Evolutionary conservation across 1,139 yeast species (phyloP), one percentile per base, ranked within the genome.

Genomic region (Hyphopichia khmerensis): DNA sequence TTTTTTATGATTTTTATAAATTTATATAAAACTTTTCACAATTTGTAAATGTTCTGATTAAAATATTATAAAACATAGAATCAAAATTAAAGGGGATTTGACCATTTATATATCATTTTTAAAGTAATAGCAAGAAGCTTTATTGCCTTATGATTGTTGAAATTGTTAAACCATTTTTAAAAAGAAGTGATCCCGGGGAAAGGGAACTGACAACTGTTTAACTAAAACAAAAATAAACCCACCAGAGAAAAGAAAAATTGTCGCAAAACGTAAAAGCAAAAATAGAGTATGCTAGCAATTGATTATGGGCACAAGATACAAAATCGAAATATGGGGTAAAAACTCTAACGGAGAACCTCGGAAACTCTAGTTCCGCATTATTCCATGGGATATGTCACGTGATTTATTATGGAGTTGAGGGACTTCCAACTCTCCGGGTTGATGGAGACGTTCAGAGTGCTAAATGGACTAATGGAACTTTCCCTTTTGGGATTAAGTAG

Each of bases 261-360:
- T n/a, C n/a, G 24, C 24, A 21, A 21, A 21, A 21, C 8, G 8
- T 6, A 21, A 21, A 27, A 13, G 10, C n/a, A 27, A 27, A 27
- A 27, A 27, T 21, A 21, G n/a, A n/a, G n/a, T n/a, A 21, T 8
- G 8, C 24, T 21, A 21, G 24, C 24, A 21, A 21, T 21, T 6
- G 24, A n/a, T 21, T 21, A 21, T 6, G 8, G 8, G 24, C 24
- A 21, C 24, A 21, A 21, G 24, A 21, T 21, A 21, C 24, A 30
- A 42, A 48, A 43, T 49, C 56, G 56, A 33, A 33, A 33, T 33
- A 33, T 33, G 36, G 57, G 57, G 55, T 49, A 51, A 50, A 21
- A 21, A n/a, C n/a, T n/a, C 24, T 8, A 21, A 5, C 24, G 54
- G 57, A 47, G 39, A 31, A 30, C 23, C 16, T 39, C 57, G 57